phyloP scores from a whole-genome alignment of 2,329 filamentous ascomycete species.

The Albifimbria verrucaria region DNA sequence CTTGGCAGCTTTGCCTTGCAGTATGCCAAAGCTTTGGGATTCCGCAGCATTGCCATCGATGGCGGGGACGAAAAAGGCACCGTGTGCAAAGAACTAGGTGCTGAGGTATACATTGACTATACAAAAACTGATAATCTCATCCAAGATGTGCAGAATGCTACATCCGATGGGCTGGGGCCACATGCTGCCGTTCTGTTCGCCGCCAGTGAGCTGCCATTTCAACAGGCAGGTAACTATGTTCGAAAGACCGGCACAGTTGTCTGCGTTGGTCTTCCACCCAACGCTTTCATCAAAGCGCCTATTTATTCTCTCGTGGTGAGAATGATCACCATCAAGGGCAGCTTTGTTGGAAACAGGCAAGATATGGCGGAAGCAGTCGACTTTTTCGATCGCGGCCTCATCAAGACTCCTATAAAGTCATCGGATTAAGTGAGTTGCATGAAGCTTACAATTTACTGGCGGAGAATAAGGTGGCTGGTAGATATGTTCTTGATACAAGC shows the following conservation, averaged over 20 bases:
- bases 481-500: constrained; percentile 75
- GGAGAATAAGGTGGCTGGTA: constrained; percentile 68
- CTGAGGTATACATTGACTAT: constrained; percentile 77
- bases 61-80: constrained; percentile 75
- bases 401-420: constrained; percentile 82
- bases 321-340: constrained; percentile 91
- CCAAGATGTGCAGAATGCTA: constrained; percentile 78
- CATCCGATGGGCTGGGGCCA: constrained; percentile 76
- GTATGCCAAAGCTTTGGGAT: constrained; percentile 88
- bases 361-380: constrained; percentile 88
- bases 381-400: constrained; percentile 79
- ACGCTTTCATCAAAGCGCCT: constrained; percentile 75
- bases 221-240: constrained; percentile 87
- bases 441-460: constrained; percentile 76
- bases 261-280: constrained; percentile 83
- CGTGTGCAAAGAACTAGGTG: constrained; percentile 68
- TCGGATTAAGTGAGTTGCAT: constrained; percentile 75
- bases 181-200: constrained; percentile 86
- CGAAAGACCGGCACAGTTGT: constrained; percentile 79
- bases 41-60: constrained; percentile 78
- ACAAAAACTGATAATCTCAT: constrained; percentile 71
- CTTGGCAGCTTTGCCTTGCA: constrained; percentile 77
- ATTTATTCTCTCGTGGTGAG: constrained; percentile 86
- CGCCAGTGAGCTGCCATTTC: constrained; percentile 87
- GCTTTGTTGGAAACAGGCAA: constrained; percentile 88